Conservation (phyloP, 1,284 basidiomycete species). For the Cryptococcus depauperatus region DNA sequence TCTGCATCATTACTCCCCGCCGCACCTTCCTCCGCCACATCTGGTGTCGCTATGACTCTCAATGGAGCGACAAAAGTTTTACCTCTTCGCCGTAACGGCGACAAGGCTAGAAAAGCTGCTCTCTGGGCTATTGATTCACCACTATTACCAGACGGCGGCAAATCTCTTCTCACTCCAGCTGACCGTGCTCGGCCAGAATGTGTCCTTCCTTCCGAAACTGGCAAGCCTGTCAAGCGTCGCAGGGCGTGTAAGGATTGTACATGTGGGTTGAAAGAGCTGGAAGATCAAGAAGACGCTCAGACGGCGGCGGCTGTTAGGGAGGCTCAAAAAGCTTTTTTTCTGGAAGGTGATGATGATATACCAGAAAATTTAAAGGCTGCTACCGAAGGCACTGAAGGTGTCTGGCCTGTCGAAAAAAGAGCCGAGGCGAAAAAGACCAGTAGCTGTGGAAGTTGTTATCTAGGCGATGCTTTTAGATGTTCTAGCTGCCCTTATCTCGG, state of each 20-base stretch:
- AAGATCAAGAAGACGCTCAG: slow-evolving; percentile 61
- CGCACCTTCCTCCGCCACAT: slow-evolving; percentile 7
- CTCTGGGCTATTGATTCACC: slow-evolving; percentile 44
- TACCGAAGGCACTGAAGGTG: slow-evolving; percentile 36
- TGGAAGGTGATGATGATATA: slow-evolving; percentile 45
- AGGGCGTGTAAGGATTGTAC: slow-evolving; percentile 89
- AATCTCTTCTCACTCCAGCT: slow-evolving; percentile 48
- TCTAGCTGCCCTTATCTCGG: slow-evolving; percentile 91
- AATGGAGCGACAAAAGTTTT: slow-evolving; percentile 22
- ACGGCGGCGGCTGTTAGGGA: slow-evolving; percentile 38
- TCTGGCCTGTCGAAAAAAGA: slow-evolving; percentile 52
- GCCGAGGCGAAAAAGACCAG: slow-evolving; percentile 65
- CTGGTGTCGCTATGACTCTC: neutral
- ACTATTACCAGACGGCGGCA: slow-evolving; percentile 43
- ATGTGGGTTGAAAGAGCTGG: slow-evolving; percentile 85
- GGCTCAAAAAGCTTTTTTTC: slow-evolving; percentile 37
- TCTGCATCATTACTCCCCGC: slow-evolving; percentile 16
- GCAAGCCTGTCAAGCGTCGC: slow-evolving; percentile 44
- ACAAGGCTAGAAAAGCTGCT: slow-evolving; percentile 40
- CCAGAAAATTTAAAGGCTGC: slow-evolving; percentile 34
- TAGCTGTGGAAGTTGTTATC: slow-evolving; percentile 95
- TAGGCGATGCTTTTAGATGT: slow-evolving; percentile 96
- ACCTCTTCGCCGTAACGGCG: slow-evolving; percentile 29
- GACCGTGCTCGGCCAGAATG: slow-evolving; percentile 48
- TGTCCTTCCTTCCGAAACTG: slow-evolving; percentile 34